Conservation (phyloP, 768 basidiomycete species). For the Guyanaporus albipodus region DNA sequence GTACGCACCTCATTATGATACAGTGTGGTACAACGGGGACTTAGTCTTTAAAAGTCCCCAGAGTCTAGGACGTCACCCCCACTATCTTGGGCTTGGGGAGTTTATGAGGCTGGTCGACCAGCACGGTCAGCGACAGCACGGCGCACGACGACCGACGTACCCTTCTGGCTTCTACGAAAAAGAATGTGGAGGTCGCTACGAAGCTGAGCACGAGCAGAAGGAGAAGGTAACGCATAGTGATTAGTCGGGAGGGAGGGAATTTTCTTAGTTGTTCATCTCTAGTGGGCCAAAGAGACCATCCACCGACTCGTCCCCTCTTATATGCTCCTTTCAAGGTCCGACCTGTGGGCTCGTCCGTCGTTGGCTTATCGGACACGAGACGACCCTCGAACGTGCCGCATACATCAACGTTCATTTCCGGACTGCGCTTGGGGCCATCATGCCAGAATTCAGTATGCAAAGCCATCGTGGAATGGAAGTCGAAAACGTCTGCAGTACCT, state of each 20-base stretch:
- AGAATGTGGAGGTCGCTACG: constrained; percentile 27
- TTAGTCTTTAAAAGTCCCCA: constrained; percentile 27
- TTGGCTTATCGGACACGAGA: constrained; percentile 15
- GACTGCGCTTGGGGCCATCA: constrained; percentile 1
- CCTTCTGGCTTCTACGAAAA: constrained; percentile 28
- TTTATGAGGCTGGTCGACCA: constrained; percentile 17
- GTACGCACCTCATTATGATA: constrained; percentile 23
- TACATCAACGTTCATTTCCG: constrained; percentile 22
- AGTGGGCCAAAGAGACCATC: constrained; percentile 20
- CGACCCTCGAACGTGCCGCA: constrained; percentile 24
- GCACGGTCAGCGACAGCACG: constrained; percentile 3
- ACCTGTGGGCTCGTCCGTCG: neutral
- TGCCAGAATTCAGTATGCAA: constrained; percentile 1
- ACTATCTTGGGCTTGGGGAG: constrained; percentile 11
- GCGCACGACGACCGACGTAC: constrained; percentile 12
- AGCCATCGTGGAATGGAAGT: constrained; percentile 17
- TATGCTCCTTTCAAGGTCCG: constrained; percentile 26
- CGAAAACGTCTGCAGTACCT: neutral
- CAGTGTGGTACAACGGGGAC: constrained; percentile 21
- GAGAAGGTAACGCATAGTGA: constrained; percentile 26
- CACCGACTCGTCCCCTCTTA: constrained; percentile 16
- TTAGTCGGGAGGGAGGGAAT: neutral
- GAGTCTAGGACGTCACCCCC: constrained; percentile 1
- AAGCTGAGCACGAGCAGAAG: constrained; percentile 28
- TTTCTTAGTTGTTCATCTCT: constrained; percentile 28